These are phyloP conservation scores for Penicillium flavigenum DNA, from an alignment of 495 filamentous ascomycete genomes.

Conservation along the genomic window DNA sequence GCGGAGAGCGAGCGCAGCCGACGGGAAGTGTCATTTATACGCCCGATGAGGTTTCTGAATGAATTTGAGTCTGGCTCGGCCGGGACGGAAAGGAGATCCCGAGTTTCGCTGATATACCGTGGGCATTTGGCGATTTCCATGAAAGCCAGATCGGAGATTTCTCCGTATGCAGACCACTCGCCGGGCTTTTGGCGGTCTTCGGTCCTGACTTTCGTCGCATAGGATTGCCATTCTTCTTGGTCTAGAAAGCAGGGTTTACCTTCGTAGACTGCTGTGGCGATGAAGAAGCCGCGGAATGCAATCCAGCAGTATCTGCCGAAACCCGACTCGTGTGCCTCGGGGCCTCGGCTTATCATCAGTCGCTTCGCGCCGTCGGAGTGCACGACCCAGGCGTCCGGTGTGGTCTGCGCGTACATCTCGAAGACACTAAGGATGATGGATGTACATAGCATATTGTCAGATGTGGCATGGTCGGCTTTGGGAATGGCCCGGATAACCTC, in stretches of 20 bases:
- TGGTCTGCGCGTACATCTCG: slow-evolving; percentile 40
- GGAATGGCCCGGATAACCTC: slow-evolving; percentile 26
- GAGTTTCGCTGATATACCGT: slow-evolving; percentile 31
- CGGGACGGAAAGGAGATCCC: slow-evolving; percentile 17
- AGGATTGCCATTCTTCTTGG: slow-evolving; percentile 30
- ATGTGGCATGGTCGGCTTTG: slow-evolving; percentile 25
- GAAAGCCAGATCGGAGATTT: slow-evolving; percentile 27
- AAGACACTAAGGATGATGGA: slow-evolving; percentile 39
- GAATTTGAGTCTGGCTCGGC: not conserved
- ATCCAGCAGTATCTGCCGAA: slow-evolving; percentile 33
- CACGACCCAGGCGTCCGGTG: slow-evolving; percentile 32
- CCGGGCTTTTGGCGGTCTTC: slow-evolving; percentile 31
- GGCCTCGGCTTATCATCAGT: slow-evolving; percentile 32
- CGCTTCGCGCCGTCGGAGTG: slow-evolving; percentile 33
- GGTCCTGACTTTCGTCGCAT: slow-evolving; percentile 20
- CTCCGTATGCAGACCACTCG: slow-evolving; percentile 26
- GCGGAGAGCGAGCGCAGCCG: slow-evolving; percentile 13
- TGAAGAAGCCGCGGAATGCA: slow-evolving; percentile 35
- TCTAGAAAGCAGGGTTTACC: slow-evolving; percentile 36
- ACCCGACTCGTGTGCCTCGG: slow-evolving; percentile 20
- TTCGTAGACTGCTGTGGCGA: slow-evolving; percentile 31
- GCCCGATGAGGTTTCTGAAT: slow-evolving; percentile 15
- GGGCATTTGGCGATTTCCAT: slow-evolving; percentile 37
- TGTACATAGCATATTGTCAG: slow-evolving; percentile 35
- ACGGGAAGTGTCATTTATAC: slow-evolving; percentile 23